These are phyloP conservation scores for Keqinozyma sinolaborantium DNA, from an alignment of 1,139 yeast genomes.

Conservation along the genomic window DNA sequence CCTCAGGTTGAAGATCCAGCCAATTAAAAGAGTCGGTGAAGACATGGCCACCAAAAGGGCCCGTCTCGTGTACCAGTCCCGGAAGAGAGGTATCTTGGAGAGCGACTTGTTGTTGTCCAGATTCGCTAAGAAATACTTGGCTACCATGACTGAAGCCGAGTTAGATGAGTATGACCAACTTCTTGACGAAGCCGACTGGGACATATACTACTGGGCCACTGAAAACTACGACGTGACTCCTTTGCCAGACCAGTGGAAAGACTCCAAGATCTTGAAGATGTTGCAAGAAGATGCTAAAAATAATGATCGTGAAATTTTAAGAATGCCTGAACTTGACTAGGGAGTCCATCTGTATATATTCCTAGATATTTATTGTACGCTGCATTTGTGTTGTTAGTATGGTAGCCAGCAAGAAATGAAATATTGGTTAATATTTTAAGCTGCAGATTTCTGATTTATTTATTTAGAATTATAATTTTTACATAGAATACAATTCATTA, in stretches of 20 bases:
- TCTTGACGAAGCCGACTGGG: constrained; percentile 96
- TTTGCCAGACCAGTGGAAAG: constrained; percentile 80
- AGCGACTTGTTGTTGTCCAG: constrained; percentile 82
- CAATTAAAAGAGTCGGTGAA: constrained; percentile 74
- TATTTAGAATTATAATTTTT: no score
- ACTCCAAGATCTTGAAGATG: constrained; percentile 57
- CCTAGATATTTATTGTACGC: background rate
- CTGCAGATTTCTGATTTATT: no score
- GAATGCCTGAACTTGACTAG: constrained; percentile 79
- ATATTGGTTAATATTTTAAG: no score
- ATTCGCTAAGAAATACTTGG: constrained; percentile 75
- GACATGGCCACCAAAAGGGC: constrained; percentile 76
- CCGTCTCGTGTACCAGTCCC: constrained; percentile 81
- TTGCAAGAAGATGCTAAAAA: constrained; percentile 76
- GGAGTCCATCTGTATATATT: constrained; percentile 23
- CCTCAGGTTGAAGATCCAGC: constrained; percentile 58
- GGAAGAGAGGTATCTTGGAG: constrained; percentile 94
- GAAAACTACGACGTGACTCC: constrained; percentile 76
- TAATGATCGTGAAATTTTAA: constrained; percentile 64
- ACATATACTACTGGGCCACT: constrained; percentile 97
- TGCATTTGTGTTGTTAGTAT: no score
- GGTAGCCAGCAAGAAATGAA: no score
- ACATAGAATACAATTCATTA: no score
- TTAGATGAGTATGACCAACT: constrained; percentile 82
- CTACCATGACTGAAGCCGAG: constrained; percentile 57